Evolutionary conservation across 345 rosid species (phyloP).

Genomic region (Salix viminalis): DNA sequence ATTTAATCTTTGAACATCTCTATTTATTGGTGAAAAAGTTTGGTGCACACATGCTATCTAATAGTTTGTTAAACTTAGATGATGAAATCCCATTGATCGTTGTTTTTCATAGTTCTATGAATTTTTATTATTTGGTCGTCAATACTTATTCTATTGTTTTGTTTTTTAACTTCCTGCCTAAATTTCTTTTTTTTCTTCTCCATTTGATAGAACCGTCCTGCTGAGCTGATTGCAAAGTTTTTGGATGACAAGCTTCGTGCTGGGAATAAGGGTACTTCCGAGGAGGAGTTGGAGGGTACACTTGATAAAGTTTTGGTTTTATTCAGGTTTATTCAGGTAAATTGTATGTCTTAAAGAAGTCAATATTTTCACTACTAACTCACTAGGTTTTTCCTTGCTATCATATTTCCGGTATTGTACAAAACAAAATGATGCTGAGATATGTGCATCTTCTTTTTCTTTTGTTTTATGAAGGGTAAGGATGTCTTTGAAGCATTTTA

Average conservation of each 20-base stretch:
- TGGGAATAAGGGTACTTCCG: conserved; percentile 98
- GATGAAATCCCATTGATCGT: neutral
- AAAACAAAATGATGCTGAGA: conserved; percentile 17
- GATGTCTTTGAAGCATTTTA: conserved; percentile 99
- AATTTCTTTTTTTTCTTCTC: conserved; percentile 5
- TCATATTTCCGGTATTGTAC: neutral
- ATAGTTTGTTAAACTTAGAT: neutral
- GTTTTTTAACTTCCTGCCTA: conserved; percentile 7
- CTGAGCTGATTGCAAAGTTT: conserved; percentile 96
- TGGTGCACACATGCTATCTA: neutral
- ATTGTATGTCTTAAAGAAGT: conserved; percentile 3
- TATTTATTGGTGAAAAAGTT: neutral
- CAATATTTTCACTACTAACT: neutral
- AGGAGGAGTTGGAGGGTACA: conserved; percentile 97
- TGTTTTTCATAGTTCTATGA: neutral
- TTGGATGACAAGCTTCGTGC: conserved; percentile 99
- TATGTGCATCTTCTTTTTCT: neutral
- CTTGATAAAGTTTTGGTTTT: conserved; percentile 96
- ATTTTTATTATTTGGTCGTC: neutral
- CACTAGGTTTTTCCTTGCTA: neutral
- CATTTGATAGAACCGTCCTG: conserved; percentile 80
- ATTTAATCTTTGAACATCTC: neutral
- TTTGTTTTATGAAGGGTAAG: conserved; percentile 56
- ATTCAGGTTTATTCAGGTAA: conserved; percentile 96
- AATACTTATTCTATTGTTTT: neutral